Percentiles rank a stretch among this genome's conserved stretches.
Conservation (phyloP, 139 green algal genomes). For the Nannochloris sp. region DNA sequence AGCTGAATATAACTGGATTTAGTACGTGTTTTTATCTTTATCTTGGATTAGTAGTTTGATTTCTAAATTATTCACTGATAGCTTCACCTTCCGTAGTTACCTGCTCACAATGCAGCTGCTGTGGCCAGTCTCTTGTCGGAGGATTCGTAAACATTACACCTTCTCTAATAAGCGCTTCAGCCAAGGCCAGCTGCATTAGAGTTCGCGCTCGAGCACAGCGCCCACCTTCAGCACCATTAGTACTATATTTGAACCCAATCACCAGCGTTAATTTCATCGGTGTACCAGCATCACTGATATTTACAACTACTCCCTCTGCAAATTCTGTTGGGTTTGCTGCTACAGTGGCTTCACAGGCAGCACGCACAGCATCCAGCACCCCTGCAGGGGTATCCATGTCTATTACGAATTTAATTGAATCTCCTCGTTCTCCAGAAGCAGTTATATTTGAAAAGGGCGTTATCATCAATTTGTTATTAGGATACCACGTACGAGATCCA, state of each 20-base stretch:
- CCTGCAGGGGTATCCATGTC: constrained; percentile 11
- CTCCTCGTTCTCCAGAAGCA: constrained; percentile 12
- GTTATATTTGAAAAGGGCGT: constrained; percentile 25
- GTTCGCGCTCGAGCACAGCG: background rate
- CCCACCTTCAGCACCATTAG: background rate
- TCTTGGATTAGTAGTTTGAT: too few relatives aligned
- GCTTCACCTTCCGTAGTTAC: too few relatives aligned
- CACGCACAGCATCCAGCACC: constrained; percentile 19
- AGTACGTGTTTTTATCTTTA: too few relatives aligned
- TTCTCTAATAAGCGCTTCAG: background rate
- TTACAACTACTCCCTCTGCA: background rate
- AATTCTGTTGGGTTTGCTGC: constrained; percentile 7
- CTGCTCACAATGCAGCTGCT: too few relatives aligned
- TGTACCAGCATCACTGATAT: background rate
- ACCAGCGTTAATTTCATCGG: background rate
- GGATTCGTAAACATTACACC: background rate
- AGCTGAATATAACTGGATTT: too few relatives aligned
- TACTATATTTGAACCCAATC: background rate
- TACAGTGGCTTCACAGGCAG: constrained; percentile 2
- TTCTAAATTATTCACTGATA: too few relatives aligned
- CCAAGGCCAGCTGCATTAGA: background rate
- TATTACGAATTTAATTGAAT: constrained; percentile 17
- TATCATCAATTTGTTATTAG: background rate
- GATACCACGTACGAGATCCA: background rate
- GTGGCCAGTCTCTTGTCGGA: background rate